Conservation (phyloP, 1,284 basidiomycete species). For the Ustilago esculenta region DNA sequence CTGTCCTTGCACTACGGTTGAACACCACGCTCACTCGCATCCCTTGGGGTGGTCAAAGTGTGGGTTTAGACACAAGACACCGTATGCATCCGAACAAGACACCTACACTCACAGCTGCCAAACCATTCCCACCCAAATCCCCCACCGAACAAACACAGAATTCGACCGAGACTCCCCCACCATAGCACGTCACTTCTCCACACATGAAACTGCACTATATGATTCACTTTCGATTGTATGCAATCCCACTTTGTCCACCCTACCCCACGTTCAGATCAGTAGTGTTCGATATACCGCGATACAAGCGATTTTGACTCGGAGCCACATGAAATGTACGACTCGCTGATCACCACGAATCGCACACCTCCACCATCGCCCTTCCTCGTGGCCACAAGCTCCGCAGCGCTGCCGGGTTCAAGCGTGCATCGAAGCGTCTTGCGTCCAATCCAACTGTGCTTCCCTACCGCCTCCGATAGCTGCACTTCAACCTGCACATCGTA, state of each 20-base stretch:
- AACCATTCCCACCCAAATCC: background rate
- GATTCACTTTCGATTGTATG: no score
- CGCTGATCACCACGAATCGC: background rate
- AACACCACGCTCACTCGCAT: no score
- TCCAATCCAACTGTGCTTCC: background rate
- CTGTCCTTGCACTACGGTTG: no score
- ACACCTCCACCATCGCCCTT: background rate
- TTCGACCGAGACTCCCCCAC: constrained; percentile 9
- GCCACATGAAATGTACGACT: constrained; percentile 2
- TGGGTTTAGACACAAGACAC: no score
- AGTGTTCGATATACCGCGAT: constrained; percentile 11
- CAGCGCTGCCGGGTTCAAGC: background rate
- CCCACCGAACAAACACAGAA: background rate
- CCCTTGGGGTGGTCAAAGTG: no score
- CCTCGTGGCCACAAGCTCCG: background rate
- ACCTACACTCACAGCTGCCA: no score
- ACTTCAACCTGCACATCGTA: constrained; percentile 4
- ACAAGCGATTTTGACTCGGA: background rate
- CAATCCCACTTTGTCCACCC: no score
- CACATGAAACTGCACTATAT: background rate
- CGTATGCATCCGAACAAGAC: no score
- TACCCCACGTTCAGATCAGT: background rate
- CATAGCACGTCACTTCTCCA: background rate
- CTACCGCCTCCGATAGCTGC: background rate
- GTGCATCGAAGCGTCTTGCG: constrained; percentile 17